Conservation (phyloP, 306 rosid species). For the Rubus idaeus region DNA sequence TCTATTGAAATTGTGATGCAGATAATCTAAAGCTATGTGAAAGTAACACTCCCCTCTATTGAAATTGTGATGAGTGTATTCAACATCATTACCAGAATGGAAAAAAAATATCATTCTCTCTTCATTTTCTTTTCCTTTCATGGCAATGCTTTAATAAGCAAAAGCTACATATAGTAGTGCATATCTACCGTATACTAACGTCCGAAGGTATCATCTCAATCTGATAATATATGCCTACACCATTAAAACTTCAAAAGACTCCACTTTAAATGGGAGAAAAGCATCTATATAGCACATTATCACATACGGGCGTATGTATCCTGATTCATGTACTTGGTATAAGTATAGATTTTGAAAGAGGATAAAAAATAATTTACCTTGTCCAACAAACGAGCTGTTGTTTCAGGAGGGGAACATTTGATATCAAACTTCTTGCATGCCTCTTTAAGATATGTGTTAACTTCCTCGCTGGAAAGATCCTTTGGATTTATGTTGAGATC, state of each 20-base stretch:
- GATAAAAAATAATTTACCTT: constrained; percentile 44
- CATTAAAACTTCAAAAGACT: neutral
- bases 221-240: no score
- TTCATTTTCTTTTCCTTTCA: no score
- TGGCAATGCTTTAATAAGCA: no score
- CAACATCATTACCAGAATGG: neutral
- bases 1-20: no score
- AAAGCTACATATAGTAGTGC: no score
- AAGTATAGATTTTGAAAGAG: neutral
- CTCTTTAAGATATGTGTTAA: constrained; percentile 70
- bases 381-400: constrained; percentile 83
- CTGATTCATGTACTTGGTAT: neutral
- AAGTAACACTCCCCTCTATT: no score
- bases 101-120: no score
- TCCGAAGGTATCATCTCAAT: no score
- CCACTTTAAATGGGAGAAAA: neutral
- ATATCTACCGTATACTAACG: no score
- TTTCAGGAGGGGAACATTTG: constrained; percentile 87
- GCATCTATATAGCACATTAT: neutral
- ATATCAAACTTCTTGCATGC: constrained; percentile 70
- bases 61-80: neutral
- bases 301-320: neutral
- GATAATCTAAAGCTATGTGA: no score
- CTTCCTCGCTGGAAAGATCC: constrained; percentile 72
- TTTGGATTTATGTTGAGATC: constrained; percentile 67